Evolutionary conservation across 805 yeast genomes (phyloP).

Genomic region (Sugiyamaella marilandica): DNA sequence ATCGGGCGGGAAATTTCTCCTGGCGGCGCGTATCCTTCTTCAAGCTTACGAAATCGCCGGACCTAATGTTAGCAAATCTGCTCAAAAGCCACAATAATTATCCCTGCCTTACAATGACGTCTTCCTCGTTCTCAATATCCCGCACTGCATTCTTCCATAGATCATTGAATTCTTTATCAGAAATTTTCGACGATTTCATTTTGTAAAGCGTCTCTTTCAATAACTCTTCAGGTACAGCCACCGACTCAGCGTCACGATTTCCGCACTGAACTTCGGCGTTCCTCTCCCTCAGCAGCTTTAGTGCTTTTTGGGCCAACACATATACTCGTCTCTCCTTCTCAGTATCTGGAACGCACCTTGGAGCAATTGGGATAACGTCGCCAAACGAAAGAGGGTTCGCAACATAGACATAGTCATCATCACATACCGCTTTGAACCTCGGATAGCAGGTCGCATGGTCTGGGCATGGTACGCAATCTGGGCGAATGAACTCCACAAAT

Average conservation of each 20-base stretch:
- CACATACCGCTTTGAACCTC: constrained; percentile 58
- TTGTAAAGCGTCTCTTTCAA: constrained; percentile 21
- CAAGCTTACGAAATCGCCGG: constrained; percentile 18
- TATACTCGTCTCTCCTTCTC: constrained; percentile 62
- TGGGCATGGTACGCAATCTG: constrained; percentile 75
- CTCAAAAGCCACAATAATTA: neutral
- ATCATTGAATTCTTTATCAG: constrained; percentile 63
- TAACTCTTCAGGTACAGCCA: constrained; percentile 35
- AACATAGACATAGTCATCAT: constrained; percentile 53
- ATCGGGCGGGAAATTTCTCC: constrained; percentile 16
- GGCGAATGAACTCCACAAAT: constrained; percentile 46
- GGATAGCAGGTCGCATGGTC: constrained; percentile 70
- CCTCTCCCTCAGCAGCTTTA: constrained; percentile 59
- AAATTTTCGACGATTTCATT: constrained; percentile 22
- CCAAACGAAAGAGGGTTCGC: constrained; percentile 52
- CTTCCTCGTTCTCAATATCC: constrained; percentile 51
- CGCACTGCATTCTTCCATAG: constrained; percentile 64
- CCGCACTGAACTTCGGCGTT: constrained; percentile 60
- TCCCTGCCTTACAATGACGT: constrained; percentile 25
- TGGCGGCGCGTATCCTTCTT: constrained; percentile 16
- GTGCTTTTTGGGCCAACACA: constrained; percentile 58
- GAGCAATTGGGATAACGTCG: constrained; percentile 57
- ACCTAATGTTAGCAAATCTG: constrained; percentile 10
- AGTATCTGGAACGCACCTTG: constrained; percentile 69
- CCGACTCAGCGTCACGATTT: constrained; percentile 33